Conservation (phyloP, 1,284 basidiomycete genomes). For the Cryptococcus hybrid region DNA sequence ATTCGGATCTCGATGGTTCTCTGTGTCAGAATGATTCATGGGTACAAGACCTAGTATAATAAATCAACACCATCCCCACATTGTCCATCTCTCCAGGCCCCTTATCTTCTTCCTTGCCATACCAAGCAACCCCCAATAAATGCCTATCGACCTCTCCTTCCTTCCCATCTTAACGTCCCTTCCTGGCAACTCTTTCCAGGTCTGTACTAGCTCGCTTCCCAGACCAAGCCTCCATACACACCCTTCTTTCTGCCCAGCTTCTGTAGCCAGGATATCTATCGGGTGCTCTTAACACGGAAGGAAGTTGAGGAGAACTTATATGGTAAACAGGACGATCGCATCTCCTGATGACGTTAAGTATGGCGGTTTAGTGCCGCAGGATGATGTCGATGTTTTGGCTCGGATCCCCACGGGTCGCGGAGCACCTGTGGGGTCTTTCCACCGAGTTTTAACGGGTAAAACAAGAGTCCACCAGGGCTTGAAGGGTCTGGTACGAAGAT, state of each 20-base stretch:
- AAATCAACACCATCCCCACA: constrained; percentile 23
- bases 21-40: too few species aligned
- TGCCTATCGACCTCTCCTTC: constrained; percentile 16
- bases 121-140: constrained; percentile 25
- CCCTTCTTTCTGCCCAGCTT: constrained; percentile 11
- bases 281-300: constrained; percentile 11
- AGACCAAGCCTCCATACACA: constrained; percentile 8
- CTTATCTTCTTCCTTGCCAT: constrained; percentile 13
- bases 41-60: too few species aligned
- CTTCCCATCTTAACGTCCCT: constrained; percentile 2
- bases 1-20: too few species aligned
- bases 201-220: constrained; percentile 2
- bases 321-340: not conserved
- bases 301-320: constrained; percentile 5
- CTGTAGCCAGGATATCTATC: constrained; percentile 12
- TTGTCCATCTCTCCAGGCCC: constrained; percentile 16
- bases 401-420: constrained; percentile 15
- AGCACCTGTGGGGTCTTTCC: not conserved
- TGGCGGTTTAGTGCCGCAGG: not conserved
- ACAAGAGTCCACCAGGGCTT: constrained; percentile 14
- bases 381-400: not conserved
- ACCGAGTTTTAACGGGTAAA: constrained; percentile 8
- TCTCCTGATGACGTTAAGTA: not conserved
- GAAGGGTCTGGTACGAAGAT: constrained; percentile 16
- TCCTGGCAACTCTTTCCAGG: not conserved